Conservation (phyloP, 306 rosid species). For the Quillaja saponaria region DNA sequence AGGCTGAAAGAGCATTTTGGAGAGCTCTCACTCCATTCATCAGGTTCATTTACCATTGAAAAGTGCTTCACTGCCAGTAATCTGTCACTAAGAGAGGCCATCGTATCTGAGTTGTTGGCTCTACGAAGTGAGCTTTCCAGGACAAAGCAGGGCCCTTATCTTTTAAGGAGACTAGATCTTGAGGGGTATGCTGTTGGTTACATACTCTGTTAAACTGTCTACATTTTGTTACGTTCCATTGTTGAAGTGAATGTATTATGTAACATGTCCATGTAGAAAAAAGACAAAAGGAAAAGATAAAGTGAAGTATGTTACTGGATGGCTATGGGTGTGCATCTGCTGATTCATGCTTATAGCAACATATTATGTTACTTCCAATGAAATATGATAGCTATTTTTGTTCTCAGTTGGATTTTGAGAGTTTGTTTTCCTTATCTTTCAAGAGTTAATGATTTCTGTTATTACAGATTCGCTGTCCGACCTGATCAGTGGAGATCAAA, state of each 20-base stretch:
- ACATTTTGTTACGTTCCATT: conserved; percentile 17
- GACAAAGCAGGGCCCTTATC: conserved; percentile 84
- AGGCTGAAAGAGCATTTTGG: conserved; percentile 82
- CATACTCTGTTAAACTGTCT: conserved; percentile 28
- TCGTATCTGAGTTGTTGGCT: conserved; percentile 72
- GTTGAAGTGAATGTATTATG: neutral
- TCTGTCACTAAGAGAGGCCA: conserved; percentile 69
- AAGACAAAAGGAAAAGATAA: conserved; percentile 9
- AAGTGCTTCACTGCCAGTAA: conserved; percentile 73
- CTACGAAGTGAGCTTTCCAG: conserved; percentile 71
- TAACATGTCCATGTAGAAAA: conserved; percentile 1
- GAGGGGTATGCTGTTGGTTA: conserved; percentile 58
- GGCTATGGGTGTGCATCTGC: neutral
- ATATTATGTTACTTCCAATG: conserved; percentile 2
- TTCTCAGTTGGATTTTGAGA: conserved; percentile 19
- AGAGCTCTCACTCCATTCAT: conserved; percentile 65
- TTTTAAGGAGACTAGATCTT: conserved; percentile 76
- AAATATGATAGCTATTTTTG: conserved; percentile 9
- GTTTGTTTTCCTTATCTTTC: conserved; percentile 8
- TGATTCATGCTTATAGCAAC: conserved; percentile 11
- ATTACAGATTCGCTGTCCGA: conserved; percentile 62
- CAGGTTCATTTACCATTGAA: conserved; percentile 78
- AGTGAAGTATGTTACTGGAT: neutral
- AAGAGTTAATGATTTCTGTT: conserved; percentile 19
- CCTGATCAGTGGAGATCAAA: conserved; percentile 92